Percentiles rank a stretch among this genome's conserved stretches.
Conservation (phyloP, 2,329 filamentous ascomycete species). For the Talaromyces sp. region DNA sequence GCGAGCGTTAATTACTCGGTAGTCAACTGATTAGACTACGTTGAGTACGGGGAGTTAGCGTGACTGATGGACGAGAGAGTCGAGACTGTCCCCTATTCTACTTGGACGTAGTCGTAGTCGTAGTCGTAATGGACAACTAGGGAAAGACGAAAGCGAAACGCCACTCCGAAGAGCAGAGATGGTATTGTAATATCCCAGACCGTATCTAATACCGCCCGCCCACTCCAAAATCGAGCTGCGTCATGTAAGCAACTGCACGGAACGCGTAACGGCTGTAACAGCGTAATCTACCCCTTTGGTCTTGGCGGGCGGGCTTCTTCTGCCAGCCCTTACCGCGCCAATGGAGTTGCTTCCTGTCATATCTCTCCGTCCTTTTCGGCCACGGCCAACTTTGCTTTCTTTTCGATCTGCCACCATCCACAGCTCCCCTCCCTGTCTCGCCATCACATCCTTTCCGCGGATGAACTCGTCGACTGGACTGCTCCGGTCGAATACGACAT, state of each 20-base stretch:
- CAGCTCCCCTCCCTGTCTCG: slow-evolving; percentile 21
- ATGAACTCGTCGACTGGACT: slow-evolving; percentile 29
- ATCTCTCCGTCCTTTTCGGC: neutral
- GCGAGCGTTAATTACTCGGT: too few species aligned
- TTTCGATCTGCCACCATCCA: slow-evolving; percentile 3
- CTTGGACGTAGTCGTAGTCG: neutral
- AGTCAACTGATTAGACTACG: too few species aligned
- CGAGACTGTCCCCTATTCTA: neutral
- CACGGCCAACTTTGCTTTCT: slow-evolving; percentile 23
- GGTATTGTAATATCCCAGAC: slow-evolving; percentile 1
- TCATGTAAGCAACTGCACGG: neutral
- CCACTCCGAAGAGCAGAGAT: neutral
- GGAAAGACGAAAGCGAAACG: neutral
- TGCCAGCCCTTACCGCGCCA: slow-evolving; percentile 19
- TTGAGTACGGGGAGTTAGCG: neutral
- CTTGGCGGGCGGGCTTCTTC: slow-evolving; percentile 19
- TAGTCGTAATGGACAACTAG: neutral
- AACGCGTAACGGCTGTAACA: neutral
- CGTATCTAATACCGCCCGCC: neutral
- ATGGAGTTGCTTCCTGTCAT: slow-evolving; percentile 1
- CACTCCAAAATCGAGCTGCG: neutral
- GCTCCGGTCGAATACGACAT: slow-evolving; percentile 25
- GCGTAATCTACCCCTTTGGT: slow-evolving; percentile 15
- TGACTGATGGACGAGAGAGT: neutral
- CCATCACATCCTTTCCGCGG: slow-evolving; percentile 28